phyloP scores from a whole-genome alignment of 352 stramenopile species.

The Peronospora tabacina region DNA sequence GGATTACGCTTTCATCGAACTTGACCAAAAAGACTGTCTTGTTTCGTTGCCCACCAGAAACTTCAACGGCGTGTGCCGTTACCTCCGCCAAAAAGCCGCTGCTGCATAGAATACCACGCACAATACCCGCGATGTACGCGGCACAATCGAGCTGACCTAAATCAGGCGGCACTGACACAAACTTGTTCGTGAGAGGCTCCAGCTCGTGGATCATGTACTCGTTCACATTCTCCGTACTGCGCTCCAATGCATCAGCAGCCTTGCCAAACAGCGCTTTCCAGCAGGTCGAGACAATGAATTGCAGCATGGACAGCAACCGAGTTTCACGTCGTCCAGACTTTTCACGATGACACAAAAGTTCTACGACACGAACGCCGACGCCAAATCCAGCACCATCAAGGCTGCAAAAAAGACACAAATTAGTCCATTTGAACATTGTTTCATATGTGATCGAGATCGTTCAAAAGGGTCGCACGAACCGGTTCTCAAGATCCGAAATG shows the following conservation, averaged over 20 bases:
- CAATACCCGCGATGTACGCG: slow-evolving; percentile 93
- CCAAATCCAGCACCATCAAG: slow-evolving; percentile 93
- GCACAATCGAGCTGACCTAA: slow-evolving; percentile 94
- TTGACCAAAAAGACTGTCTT: slow-evolving; percentile 87
- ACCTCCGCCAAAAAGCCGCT: slow-evolving; percentile 79
- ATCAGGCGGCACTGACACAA: slow-evolving; percentile 93
- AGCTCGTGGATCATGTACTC: slow-evolving; percentile 98
- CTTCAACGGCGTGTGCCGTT: slow-evolving; percentile 64
- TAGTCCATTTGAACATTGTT: not conserved
- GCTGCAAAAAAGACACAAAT: slow-evolving; percentile 19
- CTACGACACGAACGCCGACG: slow-evolving; percentile 92
- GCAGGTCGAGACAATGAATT: slow-evolving; percentile 91
- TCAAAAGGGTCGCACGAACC: slow-evolving; percentile 18
- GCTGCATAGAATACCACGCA: slow-evolving; percentile 84
- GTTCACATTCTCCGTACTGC: slow-evolving; percentile 95
- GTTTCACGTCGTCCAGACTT: slow-evolving; percentile 73
- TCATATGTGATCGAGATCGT: not conserved
- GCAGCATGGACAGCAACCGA: slow-evolving; percentile 79
- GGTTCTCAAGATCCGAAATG: slow-evolving; percentile 93
- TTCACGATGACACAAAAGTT: slow-evolving; percentile 88
- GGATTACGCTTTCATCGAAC: slow-evolving; percentile 79
- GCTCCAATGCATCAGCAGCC: slow-evolving; percentile 92
- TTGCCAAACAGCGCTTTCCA: slow-evolving; percentile 97
- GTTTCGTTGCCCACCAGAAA: slow-evolving; percentile 46
- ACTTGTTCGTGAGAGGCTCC: slow-evolving; percentile 92